Conservation (phyloP, 768 basidiomycete species). For the Chalciporus chontae region DNA sequence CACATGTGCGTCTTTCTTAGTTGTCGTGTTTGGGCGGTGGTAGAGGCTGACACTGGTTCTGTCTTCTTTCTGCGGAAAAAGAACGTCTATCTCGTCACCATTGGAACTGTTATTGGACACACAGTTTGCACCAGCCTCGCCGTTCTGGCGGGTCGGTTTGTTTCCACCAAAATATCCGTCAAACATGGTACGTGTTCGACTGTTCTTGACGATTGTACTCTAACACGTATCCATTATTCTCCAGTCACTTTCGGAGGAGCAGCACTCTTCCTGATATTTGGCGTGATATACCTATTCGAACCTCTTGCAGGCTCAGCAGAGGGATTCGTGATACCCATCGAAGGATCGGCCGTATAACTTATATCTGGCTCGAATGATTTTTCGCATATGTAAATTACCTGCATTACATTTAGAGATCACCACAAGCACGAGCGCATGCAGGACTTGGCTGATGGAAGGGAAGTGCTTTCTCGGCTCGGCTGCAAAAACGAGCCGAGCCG, state of each 20-base stretch:
- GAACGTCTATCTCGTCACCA: slow-evolving; percentile 89
- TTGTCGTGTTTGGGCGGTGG: neutral
- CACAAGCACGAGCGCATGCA: neutral
- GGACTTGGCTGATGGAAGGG: no score
- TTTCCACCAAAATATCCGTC: slow-evolving; percentile 92
- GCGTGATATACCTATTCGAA: slow-evolving; percentile 73
- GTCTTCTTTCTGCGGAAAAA: slow-evolving; percentile 29
- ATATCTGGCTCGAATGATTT: neutral
- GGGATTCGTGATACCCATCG: slow-evolving; percentile 17
- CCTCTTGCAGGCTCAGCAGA: slow-evolving; percentile 35
- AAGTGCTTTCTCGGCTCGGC: no score
- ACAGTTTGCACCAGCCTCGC: slow-evolving; percentile 83
- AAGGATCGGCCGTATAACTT: slow-evolving; percentile 1
- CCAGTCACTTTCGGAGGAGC: slow-evolving; percentile 84
- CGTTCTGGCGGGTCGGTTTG: slow-evolving; percentile 88
- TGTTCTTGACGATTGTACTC: neutral
- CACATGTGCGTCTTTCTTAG: slow-evolving; percentile 62
- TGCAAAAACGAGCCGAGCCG: no score
- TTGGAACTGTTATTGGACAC: slow-evolving; percentile 90
- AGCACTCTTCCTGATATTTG: slow-evolving; percentile 78
- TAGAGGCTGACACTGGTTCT: slow-evolving; percentile 3
- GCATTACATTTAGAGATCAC: neutral
- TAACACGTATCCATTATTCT: neutral
- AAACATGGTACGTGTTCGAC: slow-evolving; percentile 66
- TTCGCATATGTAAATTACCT: neutral